Percentiles rank a stretch among this genome's conserved stretches.
Evolutionary conservation across 2,329 filamentous ascomycete species (phyloP).

Genomic region (Dactylellina sp.): DNA sequence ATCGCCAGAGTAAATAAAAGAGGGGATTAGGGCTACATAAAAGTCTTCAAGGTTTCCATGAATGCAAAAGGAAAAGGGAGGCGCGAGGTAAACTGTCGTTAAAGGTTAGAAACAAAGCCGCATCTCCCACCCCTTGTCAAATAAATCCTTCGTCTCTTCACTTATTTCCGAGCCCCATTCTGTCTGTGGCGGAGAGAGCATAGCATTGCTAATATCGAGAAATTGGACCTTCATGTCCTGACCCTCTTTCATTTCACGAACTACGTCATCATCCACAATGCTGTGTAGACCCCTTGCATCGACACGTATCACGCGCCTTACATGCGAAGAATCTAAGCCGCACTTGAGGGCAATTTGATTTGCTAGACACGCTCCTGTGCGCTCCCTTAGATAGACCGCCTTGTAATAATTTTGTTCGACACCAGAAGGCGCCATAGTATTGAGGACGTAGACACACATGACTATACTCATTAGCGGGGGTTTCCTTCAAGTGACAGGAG

Average conservation of each 20-base stretch:
- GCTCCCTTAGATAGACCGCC: slow-evolving; percentile 84
- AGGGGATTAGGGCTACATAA: no score
- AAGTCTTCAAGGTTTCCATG: background rate
- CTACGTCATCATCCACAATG: slow-evolving; percentile 89
- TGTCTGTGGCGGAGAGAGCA: slow-evolving; percentile 65
- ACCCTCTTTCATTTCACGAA: slow-evolving; percentile 84
- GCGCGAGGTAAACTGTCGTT: background rate
- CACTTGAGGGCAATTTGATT: slow-evolving; percentile 81
- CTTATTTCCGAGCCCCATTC: slow-evolving; percentile 66
- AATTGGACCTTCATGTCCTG: slow-evolving; percentile 85
- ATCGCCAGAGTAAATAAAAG: no score
- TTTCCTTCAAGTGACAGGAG: no score
- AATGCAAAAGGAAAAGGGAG: background rate
- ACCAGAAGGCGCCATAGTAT: slow-evolving; percentile 41
- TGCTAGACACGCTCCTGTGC: slow-evolving; percentile 80
- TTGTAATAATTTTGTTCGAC: slow-evolving; percentile 71
- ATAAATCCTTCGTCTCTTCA: slow-evolving; percentile 46
- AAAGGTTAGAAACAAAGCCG: slow-evolving; percentile 40
- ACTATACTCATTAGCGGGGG: slow-evolving; percentile 66
- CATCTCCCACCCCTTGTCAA: slow-evolving; percentile 53
- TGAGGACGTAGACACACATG: slow-evolving; percentile 85
- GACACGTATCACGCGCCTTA: slow-evolving; percentile 78
- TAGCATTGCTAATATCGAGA: slow-evolving; percentile 71
- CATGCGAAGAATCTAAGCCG: slow-evolving; percentile 77
- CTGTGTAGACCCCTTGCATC: slow-evolving; percentile 81